phyloP scores from a whole-genome alignment of 2,329 filamentous ascomycete species.

The Penicillium sp. region DNA sequence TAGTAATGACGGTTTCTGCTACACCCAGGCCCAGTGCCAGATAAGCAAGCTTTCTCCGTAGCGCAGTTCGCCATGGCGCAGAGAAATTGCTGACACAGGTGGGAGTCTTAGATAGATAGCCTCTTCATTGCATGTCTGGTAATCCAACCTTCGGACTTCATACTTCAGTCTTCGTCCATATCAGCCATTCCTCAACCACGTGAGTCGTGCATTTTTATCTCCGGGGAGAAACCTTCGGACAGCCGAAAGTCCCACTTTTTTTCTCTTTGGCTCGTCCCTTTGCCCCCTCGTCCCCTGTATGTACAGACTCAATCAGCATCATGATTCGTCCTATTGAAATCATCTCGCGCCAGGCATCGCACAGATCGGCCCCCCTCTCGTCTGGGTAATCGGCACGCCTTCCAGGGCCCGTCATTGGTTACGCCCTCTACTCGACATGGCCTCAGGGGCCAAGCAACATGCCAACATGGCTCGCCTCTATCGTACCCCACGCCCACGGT shows the following conservation, averaged over 20 bases:
- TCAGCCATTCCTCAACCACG: conserved; percentile 1
- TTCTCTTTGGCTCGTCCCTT: neutral
- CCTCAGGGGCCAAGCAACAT: conserved; percentile 1
- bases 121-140: no score
- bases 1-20: conserved; percentile 23
- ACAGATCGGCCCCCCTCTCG: conserved; percentile 8
- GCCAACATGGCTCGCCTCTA: conserved; percentile 2
- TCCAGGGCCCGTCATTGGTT: conserved; percentile 9
- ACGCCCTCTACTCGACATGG: neutral
- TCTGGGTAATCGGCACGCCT: conserved; percentile 21
- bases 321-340: neutral
- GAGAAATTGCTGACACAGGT: no score
- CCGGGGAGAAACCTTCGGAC: conserved; percentile 2
- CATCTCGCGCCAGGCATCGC: conserved; percentile 1
- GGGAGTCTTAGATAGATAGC: no score
- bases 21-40: neutral
- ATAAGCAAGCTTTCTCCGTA: neutral
- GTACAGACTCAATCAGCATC: neutral
- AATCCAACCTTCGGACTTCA: neutral
- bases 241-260: conserved; percentile 16
- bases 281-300: neutral
- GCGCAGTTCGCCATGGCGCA: no score
- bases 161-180: neutral
- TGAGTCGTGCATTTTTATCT: conserved; percentile 2
- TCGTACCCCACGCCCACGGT: neutral